A percentile compares a stretch with the other conserved stretches of the same genome.
These are phyloP conservation scores for Rhizopogon rudus DNA, from an alignment of 768 basidiomycete species.

Conservation along the genomic window DNA sequence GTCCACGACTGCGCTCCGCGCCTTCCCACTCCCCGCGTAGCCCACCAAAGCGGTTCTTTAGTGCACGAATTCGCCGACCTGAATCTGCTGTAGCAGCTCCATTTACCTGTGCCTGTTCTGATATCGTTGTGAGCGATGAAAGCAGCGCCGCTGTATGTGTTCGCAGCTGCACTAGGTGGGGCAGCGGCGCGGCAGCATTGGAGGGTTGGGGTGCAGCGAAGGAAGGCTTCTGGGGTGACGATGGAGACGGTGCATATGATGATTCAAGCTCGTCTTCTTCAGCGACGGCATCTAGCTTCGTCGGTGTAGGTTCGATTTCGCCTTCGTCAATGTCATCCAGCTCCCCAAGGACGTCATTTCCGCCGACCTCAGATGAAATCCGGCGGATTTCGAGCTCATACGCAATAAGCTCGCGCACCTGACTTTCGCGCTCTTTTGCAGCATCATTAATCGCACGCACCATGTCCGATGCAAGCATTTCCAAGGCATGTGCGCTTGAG, in stretches of 20 bases:
- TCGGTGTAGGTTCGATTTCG: slow-evolving; percentile 23
- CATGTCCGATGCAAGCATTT: slow-evolving; percentile 68
- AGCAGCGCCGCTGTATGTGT: slow-evolving; percentile 72
- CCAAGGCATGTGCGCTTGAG: slow-evolving; percentile 37
- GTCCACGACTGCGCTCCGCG: slow-evolving; percentile 71
- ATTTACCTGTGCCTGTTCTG: slow-evolving; percentile 87
- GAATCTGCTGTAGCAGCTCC: slow-evolving; percentile 82
- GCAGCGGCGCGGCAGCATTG: slow-evolving; percentile 13
- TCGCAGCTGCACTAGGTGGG: slow-evolving; percentile 57
- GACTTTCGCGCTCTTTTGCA: slow-evolving; percentile 71
- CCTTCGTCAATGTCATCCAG: slow-evolving; percentile 59
- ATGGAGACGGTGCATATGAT: slow-evolving; percentile 33
- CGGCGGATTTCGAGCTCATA: slow-evolving; percentile 77
- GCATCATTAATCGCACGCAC: slow-evolving; percentile 75
- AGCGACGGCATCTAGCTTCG: slow-evolving; percentile 29
- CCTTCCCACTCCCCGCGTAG: slow-evolving; percentile 83
- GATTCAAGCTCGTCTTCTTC: slow-evolving; percentile 35
- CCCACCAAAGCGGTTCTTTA: slow-evolving; percentile 78
- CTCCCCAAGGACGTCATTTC: slow-evolving; percentile 63
- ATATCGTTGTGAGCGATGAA: slow-evolving; percentile 68
- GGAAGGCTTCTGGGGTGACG: slow-evolving; percentile 53
- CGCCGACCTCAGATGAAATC: slow-evolving; percentile 74
- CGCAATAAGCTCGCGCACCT: slow-evolving; percentile 73
- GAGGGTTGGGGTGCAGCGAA: slow-evolving; percentile 43
- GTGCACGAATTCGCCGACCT: slow-evolving; percentile 77